These are phyloP conservation scores for Alternaria panax DNA, from an alignment of 2,329 filamentous ascomycete species.

Conservation along the genomic window DNA sequence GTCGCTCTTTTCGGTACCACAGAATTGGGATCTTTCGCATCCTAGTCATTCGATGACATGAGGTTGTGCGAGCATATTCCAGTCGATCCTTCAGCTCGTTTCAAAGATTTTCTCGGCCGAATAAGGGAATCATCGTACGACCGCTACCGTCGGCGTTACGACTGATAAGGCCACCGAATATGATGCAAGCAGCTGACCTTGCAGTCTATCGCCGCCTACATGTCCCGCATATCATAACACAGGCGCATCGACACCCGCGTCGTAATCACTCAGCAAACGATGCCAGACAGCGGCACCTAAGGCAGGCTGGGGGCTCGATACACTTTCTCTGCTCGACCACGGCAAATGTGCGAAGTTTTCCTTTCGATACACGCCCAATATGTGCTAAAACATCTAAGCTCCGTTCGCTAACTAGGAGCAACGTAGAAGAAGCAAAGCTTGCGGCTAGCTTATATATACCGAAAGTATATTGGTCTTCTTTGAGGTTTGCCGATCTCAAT, in stretches of 20 bases:
- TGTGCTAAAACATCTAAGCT: background rate
- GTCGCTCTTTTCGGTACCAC: slow-evolving; percentile 8
- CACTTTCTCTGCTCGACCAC: slow-evolving; percentile 1
- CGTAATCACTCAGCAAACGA: background rate
- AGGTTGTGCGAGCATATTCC: background rate
- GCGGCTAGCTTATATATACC: slow-evolving; percentile 3
- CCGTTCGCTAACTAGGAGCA: slow-evolving; percentile 3
- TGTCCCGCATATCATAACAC: background rate
- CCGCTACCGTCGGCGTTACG: background rate
- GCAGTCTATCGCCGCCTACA: background rate
- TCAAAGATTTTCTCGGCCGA: background rate
- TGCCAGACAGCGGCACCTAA: slow-evolving; percentile 7
- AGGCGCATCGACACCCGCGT: background rate
- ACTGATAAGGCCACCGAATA: slow-evolving; percentile 1
- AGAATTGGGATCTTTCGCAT: background rate
- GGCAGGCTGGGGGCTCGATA: background rate
- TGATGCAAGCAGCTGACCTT: background rate
- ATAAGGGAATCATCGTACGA: background rate
- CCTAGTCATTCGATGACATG: background rate
- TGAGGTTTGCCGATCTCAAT: slow-evolving; percentile 4
- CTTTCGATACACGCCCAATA: slow-evolving; percentile 6
- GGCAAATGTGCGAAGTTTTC: background rate
- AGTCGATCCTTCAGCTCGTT: background rate
- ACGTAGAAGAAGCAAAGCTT: slow-evolving; percentile 9
- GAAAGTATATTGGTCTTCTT: background rate